phyloP scores from a whole-genome alignment of 2,329 filamentous ascomycete species.

The Diaporthe sp. region DNA sequence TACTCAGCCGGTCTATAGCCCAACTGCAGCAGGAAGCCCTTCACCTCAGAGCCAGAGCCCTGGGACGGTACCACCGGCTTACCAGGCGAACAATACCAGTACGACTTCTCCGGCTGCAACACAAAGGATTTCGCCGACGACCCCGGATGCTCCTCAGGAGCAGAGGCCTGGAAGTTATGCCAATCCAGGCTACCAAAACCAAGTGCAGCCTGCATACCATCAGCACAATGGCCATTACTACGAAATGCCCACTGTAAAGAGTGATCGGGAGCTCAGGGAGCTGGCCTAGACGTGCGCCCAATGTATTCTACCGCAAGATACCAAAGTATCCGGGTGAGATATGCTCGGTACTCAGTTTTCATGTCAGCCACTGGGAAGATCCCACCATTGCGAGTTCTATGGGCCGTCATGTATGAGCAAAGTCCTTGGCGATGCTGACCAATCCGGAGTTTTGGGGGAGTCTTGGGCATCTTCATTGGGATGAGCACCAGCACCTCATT shows the following conservation, averaged over 20 bases:
- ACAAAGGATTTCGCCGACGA: constrained; percentile 24
- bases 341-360: neutral
- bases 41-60: constrained; percentile 41
- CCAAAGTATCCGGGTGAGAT: too few relatives aligned
- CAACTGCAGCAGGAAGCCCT: constrained; percentile 44
- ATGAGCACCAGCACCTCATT: neutral
- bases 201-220: constrained; percentile 18
- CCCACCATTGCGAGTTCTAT: neutral
- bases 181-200: neutral
- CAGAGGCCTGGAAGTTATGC: neutral
- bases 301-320: neutral
- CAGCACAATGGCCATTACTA: constrained; percentile 41
- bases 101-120: neutral
- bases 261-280: constrained; percentile 52
- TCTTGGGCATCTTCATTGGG: neutral
- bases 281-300: constrained; percentile 44
- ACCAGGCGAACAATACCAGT: constrained; percentile 17
- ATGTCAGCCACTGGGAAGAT: neutral
- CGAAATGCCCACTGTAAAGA: constrained; percentile 50
- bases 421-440: neutral
- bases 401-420: neutral
- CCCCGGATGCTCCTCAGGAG: constrained; percentile 25
- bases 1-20: constrained; percentile 38
- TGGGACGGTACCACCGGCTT: constrained; percentile 12
- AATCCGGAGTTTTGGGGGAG: neutral